Conservation (phyloP, 2,329 filamentous ascomycete genomes). For the Mollisiaceae sp. region DNA sequence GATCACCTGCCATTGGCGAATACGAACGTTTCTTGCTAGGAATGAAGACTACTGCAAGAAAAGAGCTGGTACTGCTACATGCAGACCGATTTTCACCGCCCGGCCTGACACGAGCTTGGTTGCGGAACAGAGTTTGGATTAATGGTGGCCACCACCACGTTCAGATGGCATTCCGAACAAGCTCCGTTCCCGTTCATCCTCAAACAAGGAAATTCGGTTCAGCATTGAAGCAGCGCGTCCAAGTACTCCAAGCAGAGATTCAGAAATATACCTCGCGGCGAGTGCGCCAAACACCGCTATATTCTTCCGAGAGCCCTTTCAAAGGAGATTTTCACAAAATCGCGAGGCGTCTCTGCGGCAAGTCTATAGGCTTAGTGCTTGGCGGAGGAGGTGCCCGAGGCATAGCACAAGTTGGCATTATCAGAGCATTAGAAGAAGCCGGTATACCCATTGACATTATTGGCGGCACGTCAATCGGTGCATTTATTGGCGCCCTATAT, state of each 20-base stretch:
- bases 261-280: slow-evolving; percentile 97
- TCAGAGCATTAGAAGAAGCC: slow-evolving; percentile 92
- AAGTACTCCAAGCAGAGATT: slow-evolving; percentile 94
- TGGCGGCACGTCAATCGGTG: slow-evolving; percentile 93
- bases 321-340: slow-evolving; percentile 97
- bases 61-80: slow-evolving; percentile 89
- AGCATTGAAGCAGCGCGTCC: slow-evolving; percentile 88
- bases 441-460: slow-evolving; percentile 96
- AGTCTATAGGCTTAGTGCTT: slow-evolving; percentile 91
- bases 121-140: slow-evolving; percentile 94
- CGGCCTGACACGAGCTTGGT: slow-evolving; percentile 86
- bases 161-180: slow-evolving; percentile 87
- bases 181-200: slow-evolving; percentile 76
- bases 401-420: slow-evolving; percentile 91
- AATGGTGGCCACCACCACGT: slow-evolving; percentile 98
- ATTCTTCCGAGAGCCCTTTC: slow-evolving; percentile 88
- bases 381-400: slow-evolving; percentile 93
- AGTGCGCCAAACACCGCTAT: slow-evolving; percentile 85
- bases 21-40: slow-evolving; percentile 96
- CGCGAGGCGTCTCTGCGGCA: slow-evolving; percentile 87
- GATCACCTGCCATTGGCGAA: slow-evolving; percentile 88
- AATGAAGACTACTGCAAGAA: slow-evolving; percentile 95
- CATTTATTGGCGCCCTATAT: slow-evolving; percentile 94
- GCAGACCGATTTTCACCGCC: slow-evolving; percentile 84
- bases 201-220: slow-evolving; percentile 80